Evolutionary conservation across 345 rosid genomes (phyloP).

Genomic region (Euclidium syriacum): DNA sequence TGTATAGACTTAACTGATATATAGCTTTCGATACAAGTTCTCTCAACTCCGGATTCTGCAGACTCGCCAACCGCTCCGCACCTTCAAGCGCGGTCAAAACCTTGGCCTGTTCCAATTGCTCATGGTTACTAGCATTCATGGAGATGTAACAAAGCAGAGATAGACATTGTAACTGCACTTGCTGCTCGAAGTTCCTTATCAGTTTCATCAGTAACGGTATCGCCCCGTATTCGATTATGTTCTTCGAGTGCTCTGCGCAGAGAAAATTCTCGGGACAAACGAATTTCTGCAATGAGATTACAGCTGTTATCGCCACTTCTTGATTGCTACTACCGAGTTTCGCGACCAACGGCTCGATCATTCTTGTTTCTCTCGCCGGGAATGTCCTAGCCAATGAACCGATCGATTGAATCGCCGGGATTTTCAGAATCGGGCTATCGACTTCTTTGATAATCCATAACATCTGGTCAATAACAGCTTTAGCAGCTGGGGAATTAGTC

Average conservation of each 20-base stretch:
- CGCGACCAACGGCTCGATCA: constrained; percentile 57
- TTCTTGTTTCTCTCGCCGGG: constrained; percentile 78
- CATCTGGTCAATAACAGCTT: constrained; percentile 82
- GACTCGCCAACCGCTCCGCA: constrained; percentile 44
- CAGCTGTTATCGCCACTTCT: constrained; percentile 72
- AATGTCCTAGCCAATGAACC: constrained; percentile 87
- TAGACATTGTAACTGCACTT: constrained; percentile 50
- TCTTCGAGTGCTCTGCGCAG: constrained; percentile 52
- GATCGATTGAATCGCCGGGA: constrained; percentile 65
- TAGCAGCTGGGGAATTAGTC: constrained; percentile 84
- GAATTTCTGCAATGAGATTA: constrained; percentile 67
- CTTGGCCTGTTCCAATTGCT: constrained; percentile 61
- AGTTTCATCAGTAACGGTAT: constrained; percentile 58
- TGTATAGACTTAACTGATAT: constrained; percentile 59
- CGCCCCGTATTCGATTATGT: constrained; percentile 56
- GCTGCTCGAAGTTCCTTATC: constrained; percentile 50
- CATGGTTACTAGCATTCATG: constrained; percentile 51
- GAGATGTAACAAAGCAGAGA: constrained; percentile 75
- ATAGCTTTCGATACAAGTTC: constrained; percentile 58
- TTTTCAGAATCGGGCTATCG: constrained; percentile 43
- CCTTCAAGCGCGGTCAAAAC: constrained; percentile 81
- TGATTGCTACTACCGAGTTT: constrained; percentile 45
- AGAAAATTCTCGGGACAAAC: constrained; percentile 58
- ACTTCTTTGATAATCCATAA: constrained; percentile 52
- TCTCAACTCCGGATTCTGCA: constrained; percentile 60